Evolutionary conservation across 441 rosid species (phyloP).

Genomic region (Pelargonium myrrhifolium): DNA sequence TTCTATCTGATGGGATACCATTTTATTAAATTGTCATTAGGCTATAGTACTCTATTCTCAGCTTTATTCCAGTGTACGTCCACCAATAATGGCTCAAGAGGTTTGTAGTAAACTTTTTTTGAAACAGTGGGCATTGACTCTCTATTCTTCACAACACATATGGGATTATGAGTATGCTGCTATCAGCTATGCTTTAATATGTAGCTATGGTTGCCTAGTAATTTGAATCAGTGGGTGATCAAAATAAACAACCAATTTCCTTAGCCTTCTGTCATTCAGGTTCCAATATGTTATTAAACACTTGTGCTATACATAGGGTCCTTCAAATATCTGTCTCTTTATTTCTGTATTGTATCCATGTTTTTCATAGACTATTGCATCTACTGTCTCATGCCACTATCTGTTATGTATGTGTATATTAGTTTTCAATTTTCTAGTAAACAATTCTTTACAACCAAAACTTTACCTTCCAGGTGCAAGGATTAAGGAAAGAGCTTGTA

Average conservation of each 20-base stretch:
- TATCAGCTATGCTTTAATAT: neutral
- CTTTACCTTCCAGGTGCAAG: constrained; percentile 51
- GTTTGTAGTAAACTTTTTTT: neutral
- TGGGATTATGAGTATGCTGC: neutral
- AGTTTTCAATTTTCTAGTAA: neutral
- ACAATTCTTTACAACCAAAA: neutral
- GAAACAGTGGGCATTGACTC: too few relatives aligned
- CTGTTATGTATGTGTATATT: neutral
- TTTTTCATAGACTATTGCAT: neutral
- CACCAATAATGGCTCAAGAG: neutral
- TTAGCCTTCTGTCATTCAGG: neutral
- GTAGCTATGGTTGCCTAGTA: too few relatives aligned
- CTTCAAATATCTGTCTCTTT: neutral
- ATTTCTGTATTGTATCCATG: neutral
- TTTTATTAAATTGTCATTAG: neutral
- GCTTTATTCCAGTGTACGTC: neutral
- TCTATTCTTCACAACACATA: neutral
- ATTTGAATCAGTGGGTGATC: too few relatives aligned
- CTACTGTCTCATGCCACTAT: neutral
- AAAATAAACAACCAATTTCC: neutral
- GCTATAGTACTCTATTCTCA: neutral
- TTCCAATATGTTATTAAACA: neutral
- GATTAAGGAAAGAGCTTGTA: constrained; percentile 54
- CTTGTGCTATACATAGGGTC: constrained; percentile 2
- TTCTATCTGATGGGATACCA: neutral